Evolutionary conservation across 2,329 filamentous ascomycete species (phyloP).

Genomic region (Hypoxylon sp.): DNA sequence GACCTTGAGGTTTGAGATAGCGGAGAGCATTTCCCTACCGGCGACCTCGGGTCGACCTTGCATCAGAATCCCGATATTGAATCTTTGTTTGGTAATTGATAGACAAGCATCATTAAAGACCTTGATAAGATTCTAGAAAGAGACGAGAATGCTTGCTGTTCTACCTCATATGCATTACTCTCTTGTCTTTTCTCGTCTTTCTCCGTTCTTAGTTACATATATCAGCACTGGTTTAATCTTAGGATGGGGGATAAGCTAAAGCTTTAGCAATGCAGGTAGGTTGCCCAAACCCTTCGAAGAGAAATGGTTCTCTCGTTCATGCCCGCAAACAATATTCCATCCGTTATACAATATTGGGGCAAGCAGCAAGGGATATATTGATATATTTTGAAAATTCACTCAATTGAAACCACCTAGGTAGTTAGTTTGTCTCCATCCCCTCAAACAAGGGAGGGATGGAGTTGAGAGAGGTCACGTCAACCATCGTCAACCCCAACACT

Average conservation of each 20-base stretch:
- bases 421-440: neutral
- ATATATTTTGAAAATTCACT: neutral
- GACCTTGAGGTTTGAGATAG: conserved; percentile 12
- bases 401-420: neutral
- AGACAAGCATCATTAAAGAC: neutral
- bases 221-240: neutral
- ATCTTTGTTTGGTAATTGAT: conserved; percentile 8
- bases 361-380: conserved; percentile 13
- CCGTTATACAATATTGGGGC: neutral
- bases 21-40: conserved; percentile 12
- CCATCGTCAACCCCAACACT: conserved; percentile 17
- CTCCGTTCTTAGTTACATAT: neutral
- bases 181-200: neutral
- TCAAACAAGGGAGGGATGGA: neutral
- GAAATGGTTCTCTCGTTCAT: conserved; percentile 7
- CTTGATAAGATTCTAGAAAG: neutral
- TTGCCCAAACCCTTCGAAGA: conserved; percentile 8
- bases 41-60: conserved; percentile 10
- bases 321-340: conserved; percentile 9
- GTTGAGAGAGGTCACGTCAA: conserved; percentile 14
- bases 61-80: conserved; percentile 1
- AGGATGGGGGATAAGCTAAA: conserved; percentile 11
- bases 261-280: neutral
- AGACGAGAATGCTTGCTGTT: neutral
- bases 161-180: neutral